Conservation (phyloP, 192 early-diverging fungal genomes). For the Mortierella hygrophila region DNA sequence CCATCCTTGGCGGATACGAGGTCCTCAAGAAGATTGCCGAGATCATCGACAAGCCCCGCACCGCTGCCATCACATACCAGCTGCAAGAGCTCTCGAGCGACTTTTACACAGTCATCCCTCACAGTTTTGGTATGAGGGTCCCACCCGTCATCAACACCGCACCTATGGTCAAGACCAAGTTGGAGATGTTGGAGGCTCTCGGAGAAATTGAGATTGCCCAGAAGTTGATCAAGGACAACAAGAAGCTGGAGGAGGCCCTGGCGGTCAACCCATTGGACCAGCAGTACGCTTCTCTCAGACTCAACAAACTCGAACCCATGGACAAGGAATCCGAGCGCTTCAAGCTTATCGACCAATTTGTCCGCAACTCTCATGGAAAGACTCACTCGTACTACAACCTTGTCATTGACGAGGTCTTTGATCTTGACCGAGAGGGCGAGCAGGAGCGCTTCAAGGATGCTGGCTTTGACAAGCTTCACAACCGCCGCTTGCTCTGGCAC, state of each 20-base stretch:
- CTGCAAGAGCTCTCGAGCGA: slow-evolving; percentile 58
- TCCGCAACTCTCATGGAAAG: slow-evolving; percentile 72
- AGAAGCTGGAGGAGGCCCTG: slow-evolving; percentile 38
- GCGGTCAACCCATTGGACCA: slow-evolving; percentile 70
- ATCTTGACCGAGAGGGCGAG: slow-evolving; percentile 73
- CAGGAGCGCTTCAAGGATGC: slow-evolving; percentile 59
- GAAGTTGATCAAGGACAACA: slow-evolving; percentile 64
- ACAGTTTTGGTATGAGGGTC: slow-evolving; percentile 61
- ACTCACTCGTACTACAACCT: slow-evolving; percentile 64
- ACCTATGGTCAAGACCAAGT: slow-evolving; percentile 65
- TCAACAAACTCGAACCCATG: slow-evolving; percentile 65
- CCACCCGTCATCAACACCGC: slow-evolving; percentile 67
- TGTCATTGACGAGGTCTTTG: slow-evolving; percentile 64
- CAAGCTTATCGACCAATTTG: slow-evolving; percentile 71
- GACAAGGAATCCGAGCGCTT: slow-evolving; percentile 65
- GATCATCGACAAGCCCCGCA: slow-evolving; percentile 30
- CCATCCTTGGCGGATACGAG: slow-evolving; percentile 69
- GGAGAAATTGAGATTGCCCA: slow-evolving; percentile 78
- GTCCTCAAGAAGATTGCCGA: slow-evolving; percentile 70
- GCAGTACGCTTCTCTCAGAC: slow-evolving; percentile 68
- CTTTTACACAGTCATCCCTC: slow-evolving; percentile 84
- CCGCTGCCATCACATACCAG: background rate
- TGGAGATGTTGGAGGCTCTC: slow-evolving; percentile 76
- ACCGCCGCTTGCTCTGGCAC: slow-evolving; percentile 85
- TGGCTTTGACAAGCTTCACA: slow-evolving; percentile 62